These are phyloP conservation scores for Amphirosellinia nigrospora DNA, from an alignment of 495 filamentous ascomycete genomes.

Conservation along the genomic window DNA sequence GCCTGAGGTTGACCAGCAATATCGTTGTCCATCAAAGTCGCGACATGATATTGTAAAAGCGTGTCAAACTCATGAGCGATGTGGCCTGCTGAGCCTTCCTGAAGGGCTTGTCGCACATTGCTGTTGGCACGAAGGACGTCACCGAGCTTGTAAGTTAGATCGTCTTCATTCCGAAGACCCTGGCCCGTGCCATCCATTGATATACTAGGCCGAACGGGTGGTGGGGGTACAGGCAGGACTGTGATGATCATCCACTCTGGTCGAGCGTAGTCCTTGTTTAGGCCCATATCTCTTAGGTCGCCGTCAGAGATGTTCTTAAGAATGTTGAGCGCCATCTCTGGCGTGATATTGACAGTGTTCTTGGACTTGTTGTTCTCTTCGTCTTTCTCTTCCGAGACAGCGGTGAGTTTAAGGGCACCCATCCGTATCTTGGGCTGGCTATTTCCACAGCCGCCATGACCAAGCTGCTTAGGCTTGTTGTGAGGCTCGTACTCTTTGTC, in stretches of 20 bases:
- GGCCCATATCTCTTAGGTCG: slow-evolving; percentile 83
- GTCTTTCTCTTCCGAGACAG: slow-evolving; percentile 52
- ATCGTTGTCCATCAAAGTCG: slow-evolving; percentile 99
- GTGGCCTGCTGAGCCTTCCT: slow-evolving; percentile 88
- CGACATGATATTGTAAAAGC: slow-evolving; percentile 96
- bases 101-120: slow-evolving; percentile 85
- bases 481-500: slow-evolving; percentile 57
- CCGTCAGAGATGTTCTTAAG: slow-evolving; percentile 80
- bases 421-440: slow-evolving; percentile 84
- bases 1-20: slow-evolving; percentile 96
- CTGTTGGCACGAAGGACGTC: slow-evolving; percentile 98
- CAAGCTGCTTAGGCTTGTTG: slow-evolving; percentile 52
- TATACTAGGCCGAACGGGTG: slow-evolving; percentile 94
- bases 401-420: slow-evolving; percentile 81
- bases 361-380: slow-evolving; percentile 79
- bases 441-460: slow-evolving; percentile 94
- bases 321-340: slow-evolving; percentile 80
- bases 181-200: slow-evolving; percentile 87
- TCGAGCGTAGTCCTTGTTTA: slow-evolving; percentile 91
- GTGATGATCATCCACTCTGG: slow-evolving; percentile 99
- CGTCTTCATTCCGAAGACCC: slow-evolving; percentile 92
- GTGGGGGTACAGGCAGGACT: slow-evolving; percentile 91
- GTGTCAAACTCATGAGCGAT: slow-evolving; percentile 87
- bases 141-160: slow-evolving; percentile 97
- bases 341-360: slow-evolving; percentile 87